A percentile compares a stretch with the other conserved stretches of the same genome.
phyloP scores from a whole-genome alignment of 2,329 filamentous ascomycete genomes.

The Colletotrichum tropicale region DNA sequence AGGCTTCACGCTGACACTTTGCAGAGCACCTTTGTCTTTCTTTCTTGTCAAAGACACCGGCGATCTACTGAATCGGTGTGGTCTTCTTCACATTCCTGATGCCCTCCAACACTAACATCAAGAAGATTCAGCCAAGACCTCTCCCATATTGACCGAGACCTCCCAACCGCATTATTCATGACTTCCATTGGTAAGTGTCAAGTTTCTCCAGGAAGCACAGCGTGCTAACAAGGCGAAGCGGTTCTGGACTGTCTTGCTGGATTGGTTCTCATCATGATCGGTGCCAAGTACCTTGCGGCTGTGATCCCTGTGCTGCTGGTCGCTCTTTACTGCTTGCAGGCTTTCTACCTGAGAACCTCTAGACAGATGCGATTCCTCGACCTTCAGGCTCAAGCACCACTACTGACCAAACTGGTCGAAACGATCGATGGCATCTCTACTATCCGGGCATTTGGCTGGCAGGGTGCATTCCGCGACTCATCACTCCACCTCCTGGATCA shows the following conservation, averaged over 20 bases:
- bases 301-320: constrained; percentile 44
- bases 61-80: constrained; percentile 23
- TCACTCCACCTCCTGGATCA: constrained; percentile 13
- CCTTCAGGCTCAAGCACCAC: constrained; percentile 54
- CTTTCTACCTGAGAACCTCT: constrained; percentile 51
- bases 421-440: constrained; percentile 32
- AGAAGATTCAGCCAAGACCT: constrained; percentile 29
- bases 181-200: not conserved
- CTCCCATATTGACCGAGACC: constrained; percentile 27
- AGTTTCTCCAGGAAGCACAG: fast-evolving
- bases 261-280: constrained; percentile 43
- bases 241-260: not conserved
- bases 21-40: constrained; percentile 13
- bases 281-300: constrained; percentile 49
- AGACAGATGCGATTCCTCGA: constrained; percentile 61
- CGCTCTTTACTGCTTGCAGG: constrained; percentile 29
- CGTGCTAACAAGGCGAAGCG: not conserved
- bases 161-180: constrained; percentile 14
- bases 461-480: not conserved
- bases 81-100: not conserved
- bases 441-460: constrained; percentile 32
- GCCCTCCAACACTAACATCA: not conserved
- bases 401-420: constrained; percentile 47
- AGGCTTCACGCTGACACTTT: not conserved
- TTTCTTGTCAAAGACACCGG: constrained; percentile 26